These are phyloP conservation scores for Aureobasidium musti DNA, from an alignment of 2,329 filamentous ascomycete genomes.

Conservation along the genomic window DNA sequence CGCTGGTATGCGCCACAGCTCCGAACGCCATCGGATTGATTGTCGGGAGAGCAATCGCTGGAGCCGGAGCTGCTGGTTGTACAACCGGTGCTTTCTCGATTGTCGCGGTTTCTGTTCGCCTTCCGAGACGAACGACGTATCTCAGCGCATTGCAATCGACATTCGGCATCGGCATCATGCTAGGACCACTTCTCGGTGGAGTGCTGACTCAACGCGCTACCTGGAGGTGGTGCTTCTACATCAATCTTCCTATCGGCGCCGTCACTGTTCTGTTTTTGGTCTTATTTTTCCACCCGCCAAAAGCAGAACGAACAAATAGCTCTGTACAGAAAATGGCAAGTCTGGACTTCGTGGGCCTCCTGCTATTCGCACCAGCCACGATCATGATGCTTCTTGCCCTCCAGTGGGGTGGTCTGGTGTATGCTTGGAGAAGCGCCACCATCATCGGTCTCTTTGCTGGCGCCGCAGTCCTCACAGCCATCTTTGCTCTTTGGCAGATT, in stretches of 20 bases:
- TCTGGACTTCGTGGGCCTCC: constrained; percentile 29
- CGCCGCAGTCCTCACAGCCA: constrained; percentile 39
- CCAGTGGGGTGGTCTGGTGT: constrained; percentile 48
- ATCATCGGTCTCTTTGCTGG: constrained; percentile 53
- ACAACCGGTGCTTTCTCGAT: constrained; percentile 44
- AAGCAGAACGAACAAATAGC: constrained; percentile 28
- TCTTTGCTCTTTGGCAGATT: constrained; percentile 8
- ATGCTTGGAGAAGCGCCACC: constrained; percentile 43
- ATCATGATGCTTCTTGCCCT: constrained; percentile 50
- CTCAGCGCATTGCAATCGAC: constrained; percentile 44
- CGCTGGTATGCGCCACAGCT: constrained; percentile 54
- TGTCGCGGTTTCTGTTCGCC: constrained; percentile 48
- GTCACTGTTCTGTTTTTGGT: constrained; percentile 23
- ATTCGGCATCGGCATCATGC: constrained; percentile 45
- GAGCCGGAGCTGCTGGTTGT: constrained; percentile 47
- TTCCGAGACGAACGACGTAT: constrained; percentile 45
- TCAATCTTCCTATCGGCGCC: constrained; percentile 52
- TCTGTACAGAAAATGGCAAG: constrained; percentile 43
- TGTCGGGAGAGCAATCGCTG: constrained; percentile 47
- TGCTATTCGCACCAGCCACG: constrained; percentile 1
- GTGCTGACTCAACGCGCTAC: constrained; percentile 46
- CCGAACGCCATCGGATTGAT: constrained; percentile 43
- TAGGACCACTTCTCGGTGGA: constrained; percentile 51
- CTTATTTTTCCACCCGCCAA: constrained; percentile 17
- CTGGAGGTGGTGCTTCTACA: constrained; percentile 50